These are phyloP conservation scores for Pythium volutum DNA, from an alignment of 352 stramenopile species.

Conservation along the genomic window DNA sequence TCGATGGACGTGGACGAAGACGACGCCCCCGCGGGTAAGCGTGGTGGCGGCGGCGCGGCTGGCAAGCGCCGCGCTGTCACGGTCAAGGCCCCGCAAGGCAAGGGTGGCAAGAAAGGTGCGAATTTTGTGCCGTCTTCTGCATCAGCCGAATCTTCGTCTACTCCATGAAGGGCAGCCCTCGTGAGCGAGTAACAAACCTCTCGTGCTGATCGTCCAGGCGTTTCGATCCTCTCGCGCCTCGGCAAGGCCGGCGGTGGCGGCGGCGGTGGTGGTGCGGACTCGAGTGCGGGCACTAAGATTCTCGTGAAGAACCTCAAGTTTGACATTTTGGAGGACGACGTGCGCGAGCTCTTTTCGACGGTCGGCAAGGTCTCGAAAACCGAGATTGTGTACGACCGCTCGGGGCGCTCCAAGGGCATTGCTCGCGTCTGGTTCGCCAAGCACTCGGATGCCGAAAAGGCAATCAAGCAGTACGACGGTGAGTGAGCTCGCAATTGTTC, in stretches of 20 bases:
- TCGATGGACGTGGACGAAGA: constrained; percentile 68
- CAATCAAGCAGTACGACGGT: constrained; percentile 85
- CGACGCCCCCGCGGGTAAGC: constrained; percentile 32
- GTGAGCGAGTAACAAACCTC: background rate
- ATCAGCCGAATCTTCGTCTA: background rate
- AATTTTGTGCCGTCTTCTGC: background rate
- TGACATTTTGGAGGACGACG: constrained; percentile 80
- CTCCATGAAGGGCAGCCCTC: too few relatives aligned
- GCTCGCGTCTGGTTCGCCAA: constrained; percentile 75
- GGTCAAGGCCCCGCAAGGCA: constrained; percentile 37
- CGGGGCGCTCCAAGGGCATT: constrained; percentile 76
- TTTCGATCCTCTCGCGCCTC: constrained; percentile 70
- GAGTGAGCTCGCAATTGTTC: background rate
- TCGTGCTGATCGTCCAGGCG: constrained; percentile 20
- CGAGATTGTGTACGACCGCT: constrained; percentile 83
- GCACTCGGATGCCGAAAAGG: constrained; percentile 66
- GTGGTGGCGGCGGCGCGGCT: constrained; percentile 17
- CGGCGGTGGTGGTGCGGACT: constrained; percentile 21
- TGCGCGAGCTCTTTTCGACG: constrained; percentile 75
- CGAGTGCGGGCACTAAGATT: constrained; percentile 59
- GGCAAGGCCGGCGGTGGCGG: constrained; percentile 31
- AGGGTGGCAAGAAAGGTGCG: constrained; percentile 62
- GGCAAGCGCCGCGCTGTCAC: constrained; percentile 52
- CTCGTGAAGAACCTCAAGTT: constrained; percentile 85
- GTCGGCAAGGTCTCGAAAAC: constrained; percentile 74